Conservation (phyloP, 148 eudicot genomes). For the Chenopodium album region DNA sequence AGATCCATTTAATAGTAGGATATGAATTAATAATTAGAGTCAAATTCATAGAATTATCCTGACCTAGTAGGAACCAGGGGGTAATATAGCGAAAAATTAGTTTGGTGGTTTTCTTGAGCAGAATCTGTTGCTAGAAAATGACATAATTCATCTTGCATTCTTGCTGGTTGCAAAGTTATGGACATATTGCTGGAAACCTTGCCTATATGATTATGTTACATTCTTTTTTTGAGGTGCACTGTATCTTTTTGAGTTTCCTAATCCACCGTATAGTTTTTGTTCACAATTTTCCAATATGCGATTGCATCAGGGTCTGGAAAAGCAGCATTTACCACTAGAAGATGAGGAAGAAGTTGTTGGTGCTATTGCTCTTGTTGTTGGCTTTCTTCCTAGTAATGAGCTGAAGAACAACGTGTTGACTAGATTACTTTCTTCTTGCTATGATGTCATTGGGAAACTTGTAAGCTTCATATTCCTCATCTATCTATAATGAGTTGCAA, state of each 20-base stretch:
- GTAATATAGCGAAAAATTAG: not conserved
- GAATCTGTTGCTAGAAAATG: not conserved
- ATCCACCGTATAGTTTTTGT: not conserved
- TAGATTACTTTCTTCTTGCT: constrained; percentile 72
- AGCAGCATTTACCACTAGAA: constrained; percentile 59
- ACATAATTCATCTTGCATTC: not conserved
- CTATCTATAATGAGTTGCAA: too few species aligned
- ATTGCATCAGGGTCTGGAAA: constrained; percentile 62
- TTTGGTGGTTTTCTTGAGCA: not conserved
- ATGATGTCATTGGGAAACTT: constrained; percentile 71
- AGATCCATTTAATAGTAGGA: too few species aligned
- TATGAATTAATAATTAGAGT: not conserved
- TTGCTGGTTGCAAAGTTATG: not conserved
- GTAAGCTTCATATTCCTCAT: constrained; percentile 49
- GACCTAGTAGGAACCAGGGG: not conserved
- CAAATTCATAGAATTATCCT: not conserved
- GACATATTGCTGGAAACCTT: not conserved
- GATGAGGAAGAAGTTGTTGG: constrained; percentile 87
- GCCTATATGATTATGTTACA: not conserved
- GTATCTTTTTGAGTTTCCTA: not conserved
- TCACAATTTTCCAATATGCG: constrained; percentile 13
- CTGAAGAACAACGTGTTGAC: constrained; percentile 69
- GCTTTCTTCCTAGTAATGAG: constrained; percentile 60
- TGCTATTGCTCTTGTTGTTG: constrained; percentile 70
- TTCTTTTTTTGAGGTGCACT: not conserved